Base-by-base conservation (phyloP, 352 stramenopile genomes). In the Lagenidium sp. region DNA sequence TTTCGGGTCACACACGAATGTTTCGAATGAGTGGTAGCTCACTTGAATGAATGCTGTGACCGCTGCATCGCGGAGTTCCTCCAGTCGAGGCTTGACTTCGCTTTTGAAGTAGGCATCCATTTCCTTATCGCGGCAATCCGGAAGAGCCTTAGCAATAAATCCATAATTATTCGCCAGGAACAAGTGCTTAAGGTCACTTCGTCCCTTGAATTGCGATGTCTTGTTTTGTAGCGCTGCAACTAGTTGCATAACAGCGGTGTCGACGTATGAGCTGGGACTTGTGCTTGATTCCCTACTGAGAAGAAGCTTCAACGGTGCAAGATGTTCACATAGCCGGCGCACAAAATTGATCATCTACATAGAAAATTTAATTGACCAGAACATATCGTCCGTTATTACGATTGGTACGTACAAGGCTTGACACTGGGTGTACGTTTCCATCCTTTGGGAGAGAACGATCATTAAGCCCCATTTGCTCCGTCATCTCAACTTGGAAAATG, bases 111-210 rank as follows among this genome's bases (percentile, higher is more conserved):
- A 61, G 1, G 47, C 43, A 34, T 78, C 68, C 7, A 87, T 58
- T 20, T 76, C 63, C 22, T 63, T 57, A 16, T 82, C 70, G 12
- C 57, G 52, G 20, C 77, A 85, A 25, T 61, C 65, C 4, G 68
- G 65, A 10, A 97, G 59, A 20, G 86, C 80, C 26, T 84, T 88
- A 8, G 78, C 57, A 12, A 97, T 63, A 51, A 95, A 97, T 32
- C 85, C 86, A 13, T 82, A 91, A 53, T 97, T 97, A 66, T 97
- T 97, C 31, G 90, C 80, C 21, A 97, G 73, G 53, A 97, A 97
- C n/a, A 97, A 59, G 15, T 73, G 63, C 35, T 81, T 83, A 16
- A 88, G 50, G 15, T 80, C 68, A 16, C 55, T 50, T 47, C 74
- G 68, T 2, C 59, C 65, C 55, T 84, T 85, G 23, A 71, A 52